Percentiles rank a stretch among this genome's conserved stretches.
These are phyloP conservation scores for Platismatia glauca DNA, from an alignment of 495 filamentous ascomycete genomes.

Conservation along the genomic window DNA sequence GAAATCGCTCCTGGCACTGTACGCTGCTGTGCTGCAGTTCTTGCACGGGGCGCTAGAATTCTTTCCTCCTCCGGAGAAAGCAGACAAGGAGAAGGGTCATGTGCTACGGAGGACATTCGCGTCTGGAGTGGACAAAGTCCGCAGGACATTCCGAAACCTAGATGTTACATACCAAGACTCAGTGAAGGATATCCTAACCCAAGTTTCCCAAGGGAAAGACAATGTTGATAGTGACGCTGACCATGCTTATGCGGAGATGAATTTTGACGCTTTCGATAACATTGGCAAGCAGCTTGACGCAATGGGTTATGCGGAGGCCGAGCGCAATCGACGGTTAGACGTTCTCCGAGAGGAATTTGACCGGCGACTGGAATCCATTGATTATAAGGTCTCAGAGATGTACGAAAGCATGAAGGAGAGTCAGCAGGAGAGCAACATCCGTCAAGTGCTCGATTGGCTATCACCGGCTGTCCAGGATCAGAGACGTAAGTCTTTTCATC, in stretches of 20 bases:
- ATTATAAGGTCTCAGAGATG: constrained; percentile 8
- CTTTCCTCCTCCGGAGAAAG: constrained; percentile 1
- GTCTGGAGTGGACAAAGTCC: constrained; percentile 3
- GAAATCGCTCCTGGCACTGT: constrained; percentile 8
- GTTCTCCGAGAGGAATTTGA: constrained; percentile 7
- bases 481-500: neutral
- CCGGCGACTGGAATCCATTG: constrained; percentile 8
- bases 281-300: constrained; percentile 8
- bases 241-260: constrained; percentile 11
- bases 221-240: constrained; percentile 5
- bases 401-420: constrained; percentile 11
- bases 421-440: neutral
- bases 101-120: neutral
- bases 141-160: constrained; percentile 1
- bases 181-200: neutral
- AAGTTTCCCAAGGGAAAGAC: constrained; percentile 6
- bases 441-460: constrained; percentile 11
- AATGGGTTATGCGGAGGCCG: neutral
- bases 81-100: constrained; percentile 2
- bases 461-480: constrained; percentile 7
- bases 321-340: constrained; percentile 4
- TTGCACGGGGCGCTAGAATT: neutral
- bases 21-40: constrained; percentile 10
- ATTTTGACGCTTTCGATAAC: constrained; percentile 2
- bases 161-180: constrained; percentile 4